These are phyloP conservation scores for Fagus crenata DNA, from an alignment of 306 rosid genomes.

Conservation along the genomic window DNA sequence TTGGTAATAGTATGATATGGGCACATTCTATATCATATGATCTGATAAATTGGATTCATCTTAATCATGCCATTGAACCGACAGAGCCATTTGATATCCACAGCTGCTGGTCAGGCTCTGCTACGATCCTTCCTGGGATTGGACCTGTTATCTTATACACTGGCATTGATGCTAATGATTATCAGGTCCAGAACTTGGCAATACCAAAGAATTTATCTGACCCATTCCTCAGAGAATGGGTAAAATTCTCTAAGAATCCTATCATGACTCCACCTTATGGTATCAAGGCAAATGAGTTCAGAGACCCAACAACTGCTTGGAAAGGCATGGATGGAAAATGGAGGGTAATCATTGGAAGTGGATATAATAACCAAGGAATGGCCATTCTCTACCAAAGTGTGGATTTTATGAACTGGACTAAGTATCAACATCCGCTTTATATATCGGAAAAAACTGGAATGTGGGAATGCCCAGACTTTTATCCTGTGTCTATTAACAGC, in stretches of 20 bases:
- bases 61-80: slow-evolving; percentile 29
- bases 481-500: slow-evolving; percentile 39
- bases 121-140: slow-evolving; percentile 17
- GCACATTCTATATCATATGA: slow-evolving; percentile 41
- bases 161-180: slow-evolving; percentile 17
- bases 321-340: slow-evolving; percentile 38
- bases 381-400: slow-evolving; percentile 39
- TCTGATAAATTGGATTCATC: slow-evolving; percentile 38
- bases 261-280: slow-evolving; percentile 10
- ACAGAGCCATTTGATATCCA: slow-evolving; percentile 27
- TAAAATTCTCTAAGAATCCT: slow-evolving; percentile 35
- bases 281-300: slow-evolving; percentile 31
- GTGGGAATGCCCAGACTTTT: slow-evolving; percentile 60
- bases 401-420: slow-evolving; percentile 47
- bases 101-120: slow-evolving; percentile 23
- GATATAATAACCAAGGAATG: slow-evolving; percentile 39
- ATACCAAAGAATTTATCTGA: slow-evolving; percentile 34
- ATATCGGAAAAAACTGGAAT: slow-evolving; percentile 35
- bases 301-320: slow-evolving; percentile 49
- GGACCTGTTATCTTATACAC: slow-evolving; percentile 32
- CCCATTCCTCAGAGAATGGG: slow-evolving; percentile 42
- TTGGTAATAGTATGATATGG: slow-evolving; percentile 33
- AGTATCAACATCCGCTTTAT: slow-evolving; percentile 32
- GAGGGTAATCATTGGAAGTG: slow-evolving; percentile 48
- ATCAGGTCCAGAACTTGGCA: slow-evolving; percentile 37